These are phyloP conservation scores for Scutellaria baicalensis DNA, from an alignment of 257 asterid genomes.

Conservation along the genomic window DNA sequence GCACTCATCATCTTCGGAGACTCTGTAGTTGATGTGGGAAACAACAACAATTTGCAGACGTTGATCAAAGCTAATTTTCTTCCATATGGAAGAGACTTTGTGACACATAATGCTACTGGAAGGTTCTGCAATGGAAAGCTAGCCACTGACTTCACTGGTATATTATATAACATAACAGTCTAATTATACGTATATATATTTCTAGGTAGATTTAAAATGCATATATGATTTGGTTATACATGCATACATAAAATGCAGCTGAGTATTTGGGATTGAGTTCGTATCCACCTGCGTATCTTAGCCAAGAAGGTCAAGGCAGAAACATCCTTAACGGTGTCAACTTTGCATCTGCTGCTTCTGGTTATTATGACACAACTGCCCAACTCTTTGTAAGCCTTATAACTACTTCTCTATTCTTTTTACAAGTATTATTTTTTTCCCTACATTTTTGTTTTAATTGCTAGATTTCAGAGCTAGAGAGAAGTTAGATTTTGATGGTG, in stretches of 20 bases:
- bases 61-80: slow-evolving; percentile 76
- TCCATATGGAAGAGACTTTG: slow-evolving; percentile 85
- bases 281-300: slow-evolving; percentile 76
- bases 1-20: slow-evolving; percentile 79
- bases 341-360: slow-evolving; percentile 93
- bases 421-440: too few relatives aligned
- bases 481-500: too few relatives aligned
- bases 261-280: slow-evolving; percentile 72
- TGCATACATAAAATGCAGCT: slow-evolving; percentile 30
- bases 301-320: slow-evolving; percentile 51
- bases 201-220: too few relatives aligned
- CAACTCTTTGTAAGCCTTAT: slow-evolving; percentile 53
- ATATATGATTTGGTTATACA: too few relatives aligned
- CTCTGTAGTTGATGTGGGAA: slow-evolving; percentile 75
- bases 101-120: slow-evolving; percentile 65
- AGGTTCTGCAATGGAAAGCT: slow-evolving; percentile 91
- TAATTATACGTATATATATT: too few relatives aligned
- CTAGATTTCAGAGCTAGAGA: too few relatives aligned
- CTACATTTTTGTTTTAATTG: too few relatives aligned
- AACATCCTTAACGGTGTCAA: slow-evolving; percentile 57
- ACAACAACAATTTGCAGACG: slow-evolving; percentile 61
- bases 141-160: slow-evolving; percentile 85
- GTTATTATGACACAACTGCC: slow-evolving; percentile 69
- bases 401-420: too few relatives aligned
- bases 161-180: too few relatives aligned